Base-by-base conservation (phyloP, 768 basidiomycete genomes). In the Scleroderma bovista region DNA sequence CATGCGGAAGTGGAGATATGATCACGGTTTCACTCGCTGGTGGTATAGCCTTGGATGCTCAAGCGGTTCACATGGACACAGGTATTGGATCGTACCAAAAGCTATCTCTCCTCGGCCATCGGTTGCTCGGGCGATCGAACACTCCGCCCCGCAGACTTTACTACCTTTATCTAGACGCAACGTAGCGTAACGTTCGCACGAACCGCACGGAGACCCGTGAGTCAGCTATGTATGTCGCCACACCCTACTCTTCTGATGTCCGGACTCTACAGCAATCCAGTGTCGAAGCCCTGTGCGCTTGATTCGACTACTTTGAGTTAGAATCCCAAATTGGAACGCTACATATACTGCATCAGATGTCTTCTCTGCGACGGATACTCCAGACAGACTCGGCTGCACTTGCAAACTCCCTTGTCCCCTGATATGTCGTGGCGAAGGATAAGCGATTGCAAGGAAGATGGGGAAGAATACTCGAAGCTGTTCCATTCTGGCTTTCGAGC, bases 401-500 rank as follows among this genome's bases (percentile, higher is more conserved):
- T 36, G 34, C 34, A 36, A 15, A 36, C 34, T 15, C 13, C 34
- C 5, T 36, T 5, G 34, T 6, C 4, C n/a, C 12, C n/a, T 5
- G 34, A 36, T 12, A 68, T 66, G 66, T 66, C 66, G 50, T 66
- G 64, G 65, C 43, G 66, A 24, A 62, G 62, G 26, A 59, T 51
- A 10, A 68, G 53, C 29, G 65, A 66, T 38, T 66, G 57, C n/a
- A n/a, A n/a, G 66, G 51, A 48, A 34, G 58, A 58, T 1, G 66
- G 62, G 5, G 51, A 62, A 20, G 65, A 66, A 45, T 70, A 70
- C 50, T 70, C 69, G 13, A 67, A 40, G 32, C 37, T 70, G 43
- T 70, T 70, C 48, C 60, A 68, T 44, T 71, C 69, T 11, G 69
- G 69, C 12, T 56, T 70, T 9, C 58, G 56, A n/a, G 58, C 56